These are phyloP conservation scores for Vitellaria paradoxa DNA, from an alignment of 179 eudicot species.

Conservation along the genomic window DNA sequence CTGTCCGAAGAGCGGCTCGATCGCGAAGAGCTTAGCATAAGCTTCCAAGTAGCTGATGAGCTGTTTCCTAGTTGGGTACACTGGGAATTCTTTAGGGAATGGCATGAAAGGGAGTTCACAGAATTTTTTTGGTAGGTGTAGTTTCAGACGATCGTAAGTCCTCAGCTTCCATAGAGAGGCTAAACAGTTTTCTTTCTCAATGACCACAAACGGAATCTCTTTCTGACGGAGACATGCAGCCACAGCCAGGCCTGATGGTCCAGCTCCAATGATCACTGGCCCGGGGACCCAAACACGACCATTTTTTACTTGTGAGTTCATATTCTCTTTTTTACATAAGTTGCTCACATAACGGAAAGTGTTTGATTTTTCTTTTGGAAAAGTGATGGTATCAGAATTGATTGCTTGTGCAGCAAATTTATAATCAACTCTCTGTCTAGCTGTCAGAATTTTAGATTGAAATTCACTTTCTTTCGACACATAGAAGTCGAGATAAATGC, in stretches of 20 bases:
- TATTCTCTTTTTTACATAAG: background rate
- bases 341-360: too few species aligned
- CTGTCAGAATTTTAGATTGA: too few species aligned
- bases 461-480: too few species aligned
- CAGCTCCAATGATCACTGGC: conserved; percentile 58
- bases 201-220: conserved; percentile 40
- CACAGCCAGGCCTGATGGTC: conserved; percentile 63
- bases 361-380: too few species aligned
- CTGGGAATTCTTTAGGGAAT: conserved; percentile 43
- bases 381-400: too few species aligned
- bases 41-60: conserved; percentile 48
- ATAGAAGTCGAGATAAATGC: too few species aligned
- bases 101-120: conserved; percentile 53
- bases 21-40: conserved; percentile 41
- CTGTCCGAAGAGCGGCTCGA: conserved; percentile 38
- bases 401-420: too few species aligned
- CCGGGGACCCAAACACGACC: conserved; percentile 31
- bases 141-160: conserved; percentile 53
- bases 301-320: background rate
- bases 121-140: conserved; percentile 58
- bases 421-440: too few species aligned
- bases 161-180: conserved; percentile 54
- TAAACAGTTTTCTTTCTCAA: conserved; percentile 48
- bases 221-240: conserved; percentile 50
- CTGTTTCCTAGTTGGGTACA: conserved; percentile 43